Conservation (phyloP, 345 rosid genomes). For the Cardamine chenopodiifolia region DNA sequence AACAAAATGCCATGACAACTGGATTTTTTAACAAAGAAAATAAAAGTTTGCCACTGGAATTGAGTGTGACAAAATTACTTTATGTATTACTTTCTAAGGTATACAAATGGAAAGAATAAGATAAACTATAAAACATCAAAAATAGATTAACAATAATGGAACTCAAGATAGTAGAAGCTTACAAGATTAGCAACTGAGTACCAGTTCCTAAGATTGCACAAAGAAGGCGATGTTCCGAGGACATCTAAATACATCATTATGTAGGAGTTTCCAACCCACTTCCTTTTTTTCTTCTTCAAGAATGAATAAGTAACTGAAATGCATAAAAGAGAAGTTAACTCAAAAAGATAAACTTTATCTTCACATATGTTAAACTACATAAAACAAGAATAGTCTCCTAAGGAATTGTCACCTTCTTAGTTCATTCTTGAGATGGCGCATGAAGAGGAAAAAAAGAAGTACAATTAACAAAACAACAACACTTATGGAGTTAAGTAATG, state of each 20-base stretch:
- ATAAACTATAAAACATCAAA: background rate
- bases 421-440: slow-evolving; percentile 73
- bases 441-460: slow-evolving; percentile 56
- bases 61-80: background rate
- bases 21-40: background rate
- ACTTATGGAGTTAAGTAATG: slow-evolving; percentile 60
- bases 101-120: background rate
- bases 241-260: slow-evolving; percentile 69
- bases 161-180: slow-evolving; percentile 42
- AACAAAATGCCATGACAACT: background rate
- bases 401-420: slow-evolving; percentile 53
- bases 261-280: slow-evolving; percentile 77
- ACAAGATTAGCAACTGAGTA: slow-evolving; percentile 72
- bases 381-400: background rate
- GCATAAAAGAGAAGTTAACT: slow-evolving; percentile 22
- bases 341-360: background rate
- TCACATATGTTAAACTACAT: slow-evolving; percentile 12
- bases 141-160: slow-evolving; percentile 10
- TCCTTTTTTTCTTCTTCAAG: slow-evolving; percentile 80
- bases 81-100: background rate
- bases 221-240: slow-evolving; percentile 69
- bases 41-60: background rate
- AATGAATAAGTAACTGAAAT: slow-evolving; percentile 54
- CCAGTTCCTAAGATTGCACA: slow-evolving; percentile 79
- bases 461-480: slow-evolving; percentile 59